Evolutionary conservation across 768 basidiomycete genomes (phyloP).

Genomic region (Rhizopogon roseolus): DNA sequence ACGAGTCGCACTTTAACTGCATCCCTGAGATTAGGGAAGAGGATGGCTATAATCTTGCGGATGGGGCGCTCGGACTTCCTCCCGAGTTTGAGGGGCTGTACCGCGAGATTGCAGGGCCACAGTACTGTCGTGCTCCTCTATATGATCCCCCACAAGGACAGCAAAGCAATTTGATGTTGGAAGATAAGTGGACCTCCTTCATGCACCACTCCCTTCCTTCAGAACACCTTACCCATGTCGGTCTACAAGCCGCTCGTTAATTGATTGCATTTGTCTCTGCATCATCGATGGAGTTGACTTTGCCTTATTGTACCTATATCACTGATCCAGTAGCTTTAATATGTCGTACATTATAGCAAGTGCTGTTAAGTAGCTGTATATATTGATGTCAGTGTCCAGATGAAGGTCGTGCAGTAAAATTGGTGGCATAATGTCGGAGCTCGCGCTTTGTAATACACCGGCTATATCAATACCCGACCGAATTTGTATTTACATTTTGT

Average conservation of each 20-base stretch:
- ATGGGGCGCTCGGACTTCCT: constrained; percentile 2
- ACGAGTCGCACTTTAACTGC: background rate
- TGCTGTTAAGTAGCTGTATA: background rate
- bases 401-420: no score
- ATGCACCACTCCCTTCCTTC: constrained; percentile 22
- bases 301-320: background rate
- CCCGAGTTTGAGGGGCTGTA: constrained; percentile 33
- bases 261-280: background rate
- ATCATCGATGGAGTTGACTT: background rate
- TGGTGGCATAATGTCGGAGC: no score
- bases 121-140: background rate
- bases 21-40: background rate
- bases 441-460: no score
- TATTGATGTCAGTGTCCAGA: background rate
- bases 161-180: constrained; percentile 21
- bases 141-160: constrained; percentile 1
- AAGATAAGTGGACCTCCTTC: constrained; percentile 38
- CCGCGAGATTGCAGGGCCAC: constrained; percentile 26
- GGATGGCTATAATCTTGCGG: background rate
- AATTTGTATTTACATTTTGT: no score
- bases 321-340: background rate
- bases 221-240: background rate
- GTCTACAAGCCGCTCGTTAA: background rate
- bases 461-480: no score
- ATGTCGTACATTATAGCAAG: background rate